A percentile compares a stretch with the other conserved stretches of the same genome.
These are phyloP conservation scores for Gaillardinia entomophila DNA, from an alignment of 805 yeast species.

Conservation along the genomic window DNA sequence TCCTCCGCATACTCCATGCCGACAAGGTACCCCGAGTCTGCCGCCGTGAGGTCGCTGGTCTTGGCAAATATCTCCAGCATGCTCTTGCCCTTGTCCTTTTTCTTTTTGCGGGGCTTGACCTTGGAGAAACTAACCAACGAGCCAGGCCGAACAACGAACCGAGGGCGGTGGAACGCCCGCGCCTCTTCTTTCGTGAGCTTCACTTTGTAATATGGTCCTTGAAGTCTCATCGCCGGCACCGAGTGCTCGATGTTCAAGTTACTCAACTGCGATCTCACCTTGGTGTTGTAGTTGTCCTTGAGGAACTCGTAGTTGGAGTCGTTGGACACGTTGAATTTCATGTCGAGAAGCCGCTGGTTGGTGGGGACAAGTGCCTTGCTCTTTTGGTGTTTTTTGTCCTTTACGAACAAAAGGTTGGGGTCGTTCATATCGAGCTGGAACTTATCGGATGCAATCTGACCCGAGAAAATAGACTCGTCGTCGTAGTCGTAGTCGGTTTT, in stretches of 20 bases:
- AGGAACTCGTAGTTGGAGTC: constrained; percentile 80
- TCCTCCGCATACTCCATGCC: constrained; percentile 90
- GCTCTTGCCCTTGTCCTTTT: constrained; percentile 83
- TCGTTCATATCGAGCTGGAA: constrained; percentile 81
- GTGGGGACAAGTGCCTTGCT: constrained; percentile 42
- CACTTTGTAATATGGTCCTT: constrained; percentile 87
- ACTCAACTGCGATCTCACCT: constrained; percentile 88
- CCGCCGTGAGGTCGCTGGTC: constrained; percentile 71
- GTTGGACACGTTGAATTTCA: constrained; percentile 79
- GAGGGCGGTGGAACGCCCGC: constrained; percentile 76
- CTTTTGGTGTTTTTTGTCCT: constrained; percentile 23
- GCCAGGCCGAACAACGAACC: constrained; percentile 72
- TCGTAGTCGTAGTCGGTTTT: constrained; percentile 43
- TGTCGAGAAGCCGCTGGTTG: constrained; percentile 47
- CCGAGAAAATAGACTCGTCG: constrained; percentile 73
- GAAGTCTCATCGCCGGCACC: constrained; percentile 78
- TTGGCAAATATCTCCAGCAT: constrained; percentile 65
- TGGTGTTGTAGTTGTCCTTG: constrained; percentile 82
- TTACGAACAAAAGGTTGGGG: constrained; percentile 65
- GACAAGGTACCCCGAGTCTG: constrained; percentile 75
- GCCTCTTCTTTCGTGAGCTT: constrained; percentile 59
- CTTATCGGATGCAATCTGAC: constrained; percentile 38
- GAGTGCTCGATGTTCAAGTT: constrained; percentile 89
- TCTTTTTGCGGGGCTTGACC: constrained; percentile 72
- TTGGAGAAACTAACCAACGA: constrained; percentile 70